Evolutionary conservation across 2,329 filamentous ascomycete genomes (phyloP), one percentile per base, ranked within the genome.

Genomic region (Graphium sp.): DNA sequence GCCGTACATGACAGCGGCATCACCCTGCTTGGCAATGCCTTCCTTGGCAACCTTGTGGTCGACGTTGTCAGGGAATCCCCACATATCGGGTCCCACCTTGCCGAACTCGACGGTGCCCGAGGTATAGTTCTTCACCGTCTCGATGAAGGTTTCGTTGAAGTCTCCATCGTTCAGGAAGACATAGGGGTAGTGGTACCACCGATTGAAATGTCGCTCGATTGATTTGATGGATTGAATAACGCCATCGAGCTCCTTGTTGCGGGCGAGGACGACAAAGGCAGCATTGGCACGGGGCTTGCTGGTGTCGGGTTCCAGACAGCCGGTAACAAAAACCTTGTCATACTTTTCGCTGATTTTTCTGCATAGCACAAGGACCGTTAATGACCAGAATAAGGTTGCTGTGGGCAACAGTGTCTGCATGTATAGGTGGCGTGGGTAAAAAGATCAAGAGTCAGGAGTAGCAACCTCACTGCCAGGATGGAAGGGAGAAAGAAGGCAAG

Each of bases 171-270:
- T 98, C 41, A 98, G 62, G 53, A 98, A 95, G 41, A 95, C 87
- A 48, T 95, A 98, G 16, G 89, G 89, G 51, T 98, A 98, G 53
- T 95, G 74, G 51, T 84, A 98, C 85, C 87, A 98, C 40, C 85
- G 73, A 56, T 98, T 98, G 70, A 98, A 98, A 55, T 98, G 89
- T 42, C 89, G 72, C 60, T 98, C 89, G 40, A 98, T 85, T 24
- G 87, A 95, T 60, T 94, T 94, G 51, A 98, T 69, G 7, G 89
- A 95, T 53, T 95, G 83, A 38, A 98, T 72, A 22, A 98, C 89
- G 34, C 89, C 89, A 1, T 93, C 85, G 38, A 98, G 53, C 56
- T 98, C 89, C 62, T 93, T 91, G 50, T 98, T 95, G 42, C 89
- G 66, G 31, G 89, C 89, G 34, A 98, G 66, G 22, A 98, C 84